Evolutionary conservation across 805 yeast genomes (phyloP).

Genomic region (Starmerella sp.): DNA sequence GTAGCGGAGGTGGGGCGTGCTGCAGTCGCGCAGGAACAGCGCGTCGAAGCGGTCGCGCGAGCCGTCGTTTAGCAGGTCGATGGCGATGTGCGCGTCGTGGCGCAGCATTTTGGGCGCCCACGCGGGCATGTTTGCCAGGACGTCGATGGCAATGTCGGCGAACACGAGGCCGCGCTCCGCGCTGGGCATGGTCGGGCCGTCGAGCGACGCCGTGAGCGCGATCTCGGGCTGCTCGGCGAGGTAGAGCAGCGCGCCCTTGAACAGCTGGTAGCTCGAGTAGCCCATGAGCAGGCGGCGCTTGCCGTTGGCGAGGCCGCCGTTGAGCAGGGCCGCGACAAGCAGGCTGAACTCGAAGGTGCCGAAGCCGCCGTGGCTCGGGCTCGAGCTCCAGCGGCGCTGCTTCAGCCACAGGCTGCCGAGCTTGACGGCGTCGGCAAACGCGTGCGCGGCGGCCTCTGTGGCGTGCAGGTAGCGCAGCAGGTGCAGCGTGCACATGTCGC

Average conservation of each 20-base stretch:
- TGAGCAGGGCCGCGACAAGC: constrained; percentile 66
- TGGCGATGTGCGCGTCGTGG: constrained; percentile 57
- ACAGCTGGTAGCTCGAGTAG: constrained; percentile 83
- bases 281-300: constrained; percentile 73
- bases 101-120: constrained; percentile 53
- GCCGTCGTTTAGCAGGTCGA: constrained; percentile 59
- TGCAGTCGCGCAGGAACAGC: constrained; percentile 53
- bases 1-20: constrained; percentile 42
- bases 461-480: constrained; percentile 68
- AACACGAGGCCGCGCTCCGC: constrained; percentile 16
- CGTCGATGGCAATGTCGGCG: constrained; percentile 44
- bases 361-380: constrained; percentile 54
- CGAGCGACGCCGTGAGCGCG: constrained; percentile 1
- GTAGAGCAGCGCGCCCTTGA: constrained; percentile 76
- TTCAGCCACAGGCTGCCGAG: constrained; percentile 82
- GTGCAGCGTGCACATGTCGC: constrained; percentile 56
- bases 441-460: constrained; percentile 42
- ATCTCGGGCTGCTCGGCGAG: constrained; percentile 42
- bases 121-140: constrained; percentile 68
- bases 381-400: constrained; percentile 70
- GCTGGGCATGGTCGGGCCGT: neutral
- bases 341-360: constrained; percentile 85
- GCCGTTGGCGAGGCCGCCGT: constrained; percentile 63
- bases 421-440: constrained; percentile 76
- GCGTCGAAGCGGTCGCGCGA: constrained; percentile 73